Base-by-base conservation (phyloP, 345 rosid genomes). In the Lumnitzera racemosa region DNA sequence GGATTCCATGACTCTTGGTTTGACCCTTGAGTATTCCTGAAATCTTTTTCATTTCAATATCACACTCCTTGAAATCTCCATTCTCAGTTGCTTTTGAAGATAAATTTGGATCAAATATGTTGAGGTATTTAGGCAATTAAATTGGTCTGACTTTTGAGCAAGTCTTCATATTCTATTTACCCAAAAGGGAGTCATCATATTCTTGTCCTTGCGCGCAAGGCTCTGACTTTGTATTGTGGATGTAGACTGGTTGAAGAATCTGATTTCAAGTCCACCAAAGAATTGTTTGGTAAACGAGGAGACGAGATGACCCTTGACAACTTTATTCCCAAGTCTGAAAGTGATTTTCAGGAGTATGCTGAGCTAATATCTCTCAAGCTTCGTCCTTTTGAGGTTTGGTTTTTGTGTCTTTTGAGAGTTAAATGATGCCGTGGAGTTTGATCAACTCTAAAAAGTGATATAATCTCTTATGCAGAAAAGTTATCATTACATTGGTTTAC, bases 291-390 rank as follows among this genome's bases (percentile, higher is more conserved):
- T 15, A 76, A 73, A 56, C 85, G 64, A 66, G 86, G 49, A 20
- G 91, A 83, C 64, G 95, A 78, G 53, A 83, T 78, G 56, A 77
- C 66, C 24, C 72, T 85, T 9, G 89, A 90, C 57, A 73, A 58
- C 67, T 90, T 90, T 69, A 88, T 95, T 71, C 99, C 97, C 15
- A 88, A 95, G 77, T 83, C 99, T 24, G 97, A 95, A 79, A 77
- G 82, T 60, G 99, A 95, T 68, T 95, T 90, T 63, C 1, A 47
- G 71, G 99, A 90, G 72, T 95, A 88, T 77, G 96, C 99, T 24
- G 97, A 95, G 70, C 73, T 95, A 58, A 67, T 95, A 74, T 77
- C 97, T 65, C 73, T 80, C 63, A 86, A 70, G 73, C 89, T 95
- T 68, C 81, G 70, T 57, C 66, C 88, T 12, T 78, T 70, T 65